Evolutionary conservation across 345 rosid genomes (phyloP).

Genomic region (Heritiera fomes): DNA sequence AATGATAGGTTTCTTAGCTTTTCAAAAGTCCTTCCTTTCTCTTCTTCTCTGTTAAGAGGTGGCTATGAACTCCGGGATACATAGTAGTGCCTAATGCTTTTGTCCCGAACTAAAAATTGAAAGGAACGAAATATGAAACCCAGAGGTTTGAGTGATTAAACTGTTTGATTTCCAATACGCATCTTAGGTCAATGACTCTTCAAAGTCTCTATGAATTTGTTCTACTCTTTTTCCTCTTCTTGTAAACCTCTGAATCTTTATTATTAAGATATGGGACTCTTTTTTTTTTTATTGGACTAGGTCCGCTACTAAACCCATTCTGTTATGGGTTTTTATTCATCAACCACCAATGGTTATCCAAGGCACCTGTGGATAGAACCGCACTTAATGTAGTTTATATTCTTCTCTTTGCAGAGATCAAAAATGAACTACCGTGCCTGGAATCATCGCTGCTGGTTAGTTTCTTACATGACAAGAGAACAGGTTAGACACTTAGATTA

Average conservation of each 20-base stretch:
- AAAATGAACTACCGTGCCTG: constrained; percentile 98
- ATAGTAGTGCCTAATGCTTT: neutral
- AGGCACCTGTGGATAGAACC: neutral
- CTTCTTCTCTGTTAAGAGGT: neutral
- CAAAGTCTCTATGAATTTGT: neutral
- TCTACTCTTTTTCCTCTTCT: neutral
- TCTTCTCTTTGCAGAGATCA: constrained; percentile 58
- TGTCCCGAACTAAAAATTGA: neutral
- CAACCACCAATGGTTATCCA: neutral
- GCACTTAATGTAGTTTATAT: constrained; percentile 6
- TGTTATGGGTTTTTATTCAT: neutral
- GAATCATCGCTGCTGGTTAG: constrained; percentile 99
- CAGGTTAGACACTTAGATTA: constrained; percentile 49
- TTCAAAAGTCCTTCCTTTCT: constrained; percentile 21
- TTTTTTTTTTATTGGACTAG: neutral
- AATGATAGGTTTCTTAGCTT: constrained; percentile 50
- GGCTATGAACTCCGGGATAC: neutral
- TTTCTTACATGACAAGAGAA: constrained; percentile 68
- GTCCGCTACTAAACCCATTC: neutral
- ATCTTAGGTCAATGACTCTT: neutral
- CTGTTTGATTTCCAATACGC: neutral
- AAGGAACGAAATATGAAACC: neutral
- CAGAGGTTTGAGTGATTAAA: neutral
- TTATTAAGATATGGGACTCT: neutral
- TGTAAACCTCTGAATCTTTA: neutral